These are phyloP conservation scores for Geranium incanum DNA, from an alignment of 441 rosid genomes.

Conservation along the genomic window DNA sequence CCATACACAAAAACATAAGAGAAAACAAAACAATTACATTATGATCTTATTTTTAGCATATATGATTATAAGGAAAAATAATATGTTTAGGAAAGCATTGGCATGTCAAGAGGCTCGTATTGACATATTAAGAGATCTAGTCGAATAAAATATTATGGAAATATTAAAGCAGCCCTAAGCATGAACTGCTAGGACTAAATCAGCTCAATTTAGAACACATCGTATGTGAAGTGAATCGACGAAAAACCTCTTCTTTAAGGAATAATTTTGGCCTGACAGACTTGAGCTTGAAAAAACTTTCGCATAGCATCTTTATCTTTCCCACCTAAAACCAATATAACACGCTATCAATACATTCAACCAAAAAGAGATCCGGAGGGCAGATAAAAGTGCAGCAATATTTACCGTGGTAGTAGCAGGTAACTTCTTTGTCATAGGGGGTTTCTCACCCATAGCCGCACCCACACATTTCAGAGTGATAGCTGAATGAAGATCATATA, in stretches of 20 bases:
- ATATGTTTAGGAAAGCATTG: not conserved
- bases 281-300: constrained; percentile 67
- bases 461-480: constrained; percentile 71
- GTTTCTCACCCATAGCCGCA: constrained; percentile 75
- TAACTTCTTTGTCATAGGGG: constrained; percentile 61
- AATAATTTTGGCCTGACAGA: constrained; percentile 46
- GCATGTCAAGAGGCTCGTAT: not conserved
- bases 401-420: constrained; percentile 76
- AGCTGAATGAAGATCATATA: constrained; percentile 43
- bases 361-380: not conserved
- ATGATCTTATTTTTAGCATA: too few relatives aligned
- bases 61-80: too few relatives aligned
- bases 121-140: not conserved
- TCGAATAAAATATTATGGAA: too few relatives aligned
- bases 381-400: constrained; percentile 15
- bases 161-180: not conserved
- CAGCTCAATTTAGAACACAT: not conserved
- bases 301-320: constrained; percentile 73
- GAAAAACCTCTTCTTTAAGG: constrained; percentile 69
- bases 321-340: constrained; percentile 46
- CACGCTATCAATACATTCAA: not conserved
- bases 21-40: not conserved
- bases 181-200: not conserved
- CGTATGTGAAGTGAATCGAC: not conserved
- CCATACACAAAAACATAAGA: not conserved